A percentile compares a stretch with the other conserved stretches of the same genome.
These are phyloP conservation scores for Cystobasidium sp. DNA, from an alignment of 1,284 basidiomycete species.

Conservation along the genomic window DNA sequence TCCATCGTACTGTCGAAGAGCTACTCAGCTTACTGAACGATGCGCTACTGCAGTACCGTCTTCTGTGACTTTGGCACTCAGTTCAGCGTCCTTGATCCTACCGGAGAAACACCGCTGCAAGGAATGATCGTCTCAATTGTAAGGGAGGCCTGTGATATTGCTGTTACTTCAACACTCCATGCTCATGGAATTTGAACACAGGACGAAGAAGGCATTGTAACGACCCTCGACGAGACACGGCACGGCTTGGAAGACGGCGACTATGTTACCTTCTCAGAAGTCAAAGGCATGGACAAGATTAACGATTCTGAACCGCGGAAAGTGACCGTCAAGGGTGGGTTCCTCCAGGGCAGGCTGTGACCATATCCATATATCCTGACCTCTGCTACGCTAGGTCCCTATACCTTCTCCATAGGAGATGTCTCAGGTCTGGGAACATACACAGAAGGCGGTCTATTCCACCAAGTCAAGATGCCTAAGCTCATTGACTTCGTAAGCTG, in stretches of 20 bases:
- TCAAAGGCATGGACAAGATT: constrained; percentile 91
- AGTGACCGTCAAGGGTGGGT: constrained; percentile 79
- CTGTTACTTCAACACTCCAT: no score
- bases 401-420: constrained; percentile 93
- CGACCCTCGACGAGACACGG: constrained; percentile 94
- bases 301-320: constrained; percentile 91
- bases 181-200: constrained; percentile 53
- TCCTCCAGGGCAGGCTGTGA: background rate
- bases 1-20: constrained; percentile 51
- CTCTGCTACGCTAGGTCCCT: constrained; percentile 66
- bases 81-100: constrained; percentile 93
- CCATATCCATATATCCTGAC: background rate
- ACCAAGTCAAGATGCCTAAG: constrained; percentile 99
- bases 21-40: constrained; percentile 46
- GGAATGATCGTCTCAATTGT: constrained; percentile 95
- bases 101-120: constrained; percentile 87
- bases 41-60: constrained; percentile 66
- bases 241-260: constrained; percentile 98
- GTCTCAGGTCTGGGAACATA: constrained; percentile 79
- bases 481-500: constrained; percentile 81
- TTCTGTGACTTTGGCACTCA: constrained; percentile 97
- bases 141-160: constrained; percentile 62
- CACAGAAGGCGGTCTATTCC: constrained; percentile 90
- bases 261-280: constrained; percentile 95
- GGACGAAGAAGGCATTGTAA: constrained; percentile 88